These are phyloP conservation scores for Naganishia friedmannii DNA, from an alignment of 768 basidiomycete genomes.

Conservation along the genomic window DNA sequence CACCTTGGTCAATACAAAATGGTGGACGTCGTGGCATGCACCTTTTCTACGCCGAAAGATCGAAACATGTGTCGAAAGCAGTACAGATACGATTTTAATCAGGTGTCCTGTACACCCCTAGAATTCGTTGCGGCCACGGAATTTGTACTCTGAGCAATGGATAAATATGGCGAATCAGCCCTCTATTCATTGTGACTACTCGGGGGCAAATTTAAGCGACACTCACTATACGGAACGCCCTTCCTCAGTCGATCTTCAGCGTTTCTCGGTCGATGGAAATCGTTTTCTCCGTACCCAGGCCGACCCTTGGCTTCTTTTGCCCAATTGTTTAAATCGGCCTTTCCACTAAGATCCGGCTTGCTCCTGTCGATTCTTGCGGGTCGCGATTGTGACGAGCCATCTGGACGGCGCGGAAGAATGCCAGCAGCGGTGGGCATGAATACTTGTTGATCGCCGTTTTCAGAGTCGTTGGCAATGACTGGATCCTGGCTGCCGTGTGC, in stretches of 20 bases:
- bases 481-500: conserved; percentile 16
- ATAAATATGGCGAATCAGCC: background rate
- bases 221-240: conserved; percentile 52
- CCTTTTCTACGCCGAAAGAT: background rate
- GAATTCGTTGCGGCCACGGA: conserved; percentile 30
- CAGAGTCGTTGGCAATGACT: conserved; percentile 4
- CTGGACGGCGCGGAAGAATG: conserved; percentile 38
- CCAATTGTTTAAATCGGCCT: conserved; percentile 59
- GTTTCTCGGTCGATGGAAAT: conserved; percentile 72
- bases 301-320: conserved; percentile 58
- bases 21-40: background rate
- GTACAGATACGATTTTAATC: background rate
- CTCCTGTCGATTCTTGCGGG: conserved; percentile 27
- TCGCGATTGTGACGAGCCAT: conserved; percentile 30
- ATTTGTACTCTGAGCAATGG: conserved; percentile 26
- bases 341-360: conserved; percentile 55
- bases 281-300: conserved; percentile 66
- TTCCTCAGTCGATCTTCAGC: conserved; percentile 73
- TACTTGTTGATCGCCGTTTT: conserved; percentile 12
- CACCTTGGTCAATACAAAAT: background rate
- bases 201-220: too few species aligned
- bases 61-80: background rate
- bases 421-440: conserved; percentile 23
- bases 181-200: too few species aligned
- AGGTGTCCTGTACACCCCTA: background rate